phyloP scores from a whole-genome alignment of 169 alveolate genomes.

The Plasmodium knowlesi region DNA sequence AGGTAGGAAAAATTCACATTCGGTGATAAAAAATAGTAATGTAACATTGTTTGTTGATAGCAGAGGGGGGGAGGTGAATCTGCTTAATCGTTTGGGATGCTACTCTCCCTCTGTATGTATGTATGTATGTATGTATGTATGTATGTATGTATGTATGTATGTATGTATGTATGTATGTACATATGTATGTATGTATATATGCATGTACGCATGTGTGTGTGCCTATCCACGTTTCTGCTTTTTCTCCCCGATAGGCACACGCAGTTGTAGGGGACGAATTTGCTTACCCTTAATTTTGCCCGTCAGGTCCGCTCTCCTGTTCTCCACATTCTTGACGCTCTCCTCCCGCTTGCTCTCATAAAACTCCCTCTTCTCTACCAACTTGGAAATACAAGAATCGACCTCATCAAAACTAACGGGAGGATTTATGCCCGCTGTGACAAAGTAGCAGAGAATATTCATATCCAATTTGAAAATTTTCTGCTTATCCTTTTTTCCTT shows the following conservation, averaged over 20 bases:
- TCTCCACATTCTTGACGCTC: conserved; percentile 82
- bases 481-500: conserved; percentile 78
- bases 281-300: conserved; percentile 72
- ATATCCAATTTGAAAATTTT: conserved; percentile 80
- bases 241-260: not conserved
- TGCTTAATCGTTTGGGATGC: too few species aligned
- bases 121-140: not conserved
- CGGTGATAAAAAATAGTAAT: not conserved
- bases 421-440: conserved; percentile 83
- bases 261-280: too few species aligned
- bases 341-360: conserved; percentile 78
- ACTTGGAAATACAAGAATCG: conserved; percentile 76
- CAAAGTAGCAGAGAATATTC: conserved; percentile 84
- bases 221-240: too few species aligned
- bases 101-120: not conserved
- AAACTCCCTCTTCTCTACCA: conserved; percentile 77
- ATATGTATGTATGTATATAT: not conserved
- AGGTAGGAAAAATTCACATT: not conserved
- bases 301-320: conserved; percentile 75
- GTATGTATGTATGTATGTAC: not conserved
- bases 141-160: too few species aligned
- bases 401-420: conserved; percentile 82
- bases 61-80: not conserved
- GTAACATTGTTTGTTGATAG: not conserved
- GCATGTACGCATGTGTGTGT: not conserved